Conservation (phyloP, 2,329 filamentous ascomycete genomes). For the Biscogniauxia marginata region DNA sequence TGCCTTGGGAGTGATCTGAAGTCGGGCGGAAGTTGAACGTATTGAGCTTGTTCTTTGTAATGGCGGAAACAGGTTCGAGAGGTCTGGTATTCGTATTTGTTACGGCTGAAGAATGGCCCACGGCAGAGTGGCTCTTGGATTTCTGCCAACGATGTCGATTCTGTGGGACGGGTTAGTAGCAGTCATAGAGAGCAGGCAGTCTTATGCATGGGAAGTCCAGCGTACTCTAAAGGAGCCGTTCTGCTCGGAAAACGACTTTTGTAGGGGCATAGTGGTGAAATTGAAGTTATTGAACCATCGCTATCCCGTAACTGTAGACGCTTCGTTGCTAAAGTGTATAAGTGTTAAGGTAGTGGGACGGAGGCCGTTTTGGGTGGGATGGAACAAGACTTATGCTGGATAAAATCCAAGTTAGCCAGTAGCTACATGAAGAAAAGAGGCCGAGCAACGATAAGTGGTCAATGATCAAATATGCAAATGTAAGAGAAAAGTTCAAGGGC, state of each 20-base stretch:
- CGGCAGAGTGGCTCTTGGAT: constrained; percentile 50
- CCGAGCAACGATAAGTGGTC: too few species aligned
- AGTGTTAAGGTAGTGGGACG: background rate
- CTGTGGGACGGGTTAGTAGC: constrained; percentile 10
- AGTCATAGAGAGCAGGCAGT: too few species aligned
- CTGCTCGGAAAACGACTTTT: constrained; percentile 42
- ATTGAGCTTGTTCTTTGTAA: constrained; percentile 60
- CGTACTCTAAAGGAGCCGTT: constrained; percentile 32
- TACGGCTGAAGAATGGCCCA: constrained; percentile 34
- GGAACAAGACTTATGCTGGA: background rate
- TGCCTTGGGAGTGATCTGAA: constrained; percentile 19
- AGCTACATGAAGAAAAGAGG: too few species aligned
- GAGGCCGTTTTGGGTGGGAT: background rate
- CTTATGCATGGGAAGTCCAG: background rate
- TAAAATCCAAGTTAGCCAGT: too few species aligned
- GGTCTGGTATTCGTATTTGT: constrained; percentile 31
- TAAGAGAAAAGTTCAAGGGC: constrained; percentile 9
- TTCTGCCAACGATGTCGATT: constrained; percentile 49
- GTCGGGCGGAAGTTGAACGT: constrained; percentile 53
- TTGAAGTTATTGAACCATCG: constrained; percentile 20
- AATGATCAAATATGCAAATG: background rate
- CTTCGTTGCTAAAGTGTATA: background rate
- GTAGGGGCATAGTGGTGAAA: constrained; percentile 36
- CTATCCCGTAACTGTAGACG: constrained; percentile 3
- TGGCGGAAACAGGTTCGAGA: constrained; percentile 52